Evolutionary conservation across 2,329 filamentous ascomycete species (phyloP), one percentile per base, ranked within the genome.

Genomic region (Blumeriella jaapii): DNA sequence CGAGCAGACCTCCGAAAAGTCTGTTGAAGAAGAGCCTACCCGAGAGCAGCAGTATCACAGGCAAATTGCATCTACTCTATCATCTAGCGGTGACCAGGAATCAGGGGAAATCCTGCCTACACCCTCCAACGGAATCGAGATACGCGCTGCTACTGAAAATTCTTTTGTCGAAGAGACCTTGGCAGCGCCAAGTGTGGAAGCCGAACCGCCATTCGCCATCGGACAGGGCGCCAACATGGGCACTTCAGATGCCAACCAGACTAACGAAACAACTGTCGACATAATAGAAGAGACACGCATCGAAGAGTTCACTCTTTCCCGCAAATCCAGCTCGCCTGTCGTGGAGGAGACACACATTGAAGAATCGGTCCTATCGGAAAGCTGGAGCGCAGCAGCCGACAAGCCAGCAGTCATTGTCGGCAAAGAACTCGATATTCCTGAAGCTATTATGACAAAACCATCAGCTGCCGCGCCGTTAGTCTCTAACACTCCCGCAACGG

Each of bases 221-320:
- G 22, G 37, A 24, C 19, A 20, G 6, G 31, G 31, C 26, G 25
- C 34, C 18, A 27, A 31, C 18, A 26, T 25, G 16, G 23, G 29
- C 16, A 23, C 15, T 12, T n/a, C 19, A 28, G 29, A 32, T 12
- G 19, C 31, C 7, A 40, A 44, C 10, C 18, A 38, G n/a, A 10
- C 40, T 37, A 31, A 40, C 12, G 35, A 42, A 12, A 41, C 44
- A 13, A 38, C n/a, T 10, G 26, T 40, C 13, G 31, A 37, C 7
- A 8, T 8, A n/a, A 11, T 41, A 34, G 32, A 40, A 19, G 33
- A 41, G 12, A 39, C 44, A 22, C 34, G 9, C 9, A 32, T 42
- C 17, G 31, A 37, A 8, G 34, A 44, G 25, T 36, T 28, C 5
- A 38, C 22, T 11, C 16, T 38, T 4, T 18, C 20, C 17, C 22